Base-by-base conservation (phyloP, 192 early-diverging fungal species). In the Umbelopsis ramanniana region DNA sequence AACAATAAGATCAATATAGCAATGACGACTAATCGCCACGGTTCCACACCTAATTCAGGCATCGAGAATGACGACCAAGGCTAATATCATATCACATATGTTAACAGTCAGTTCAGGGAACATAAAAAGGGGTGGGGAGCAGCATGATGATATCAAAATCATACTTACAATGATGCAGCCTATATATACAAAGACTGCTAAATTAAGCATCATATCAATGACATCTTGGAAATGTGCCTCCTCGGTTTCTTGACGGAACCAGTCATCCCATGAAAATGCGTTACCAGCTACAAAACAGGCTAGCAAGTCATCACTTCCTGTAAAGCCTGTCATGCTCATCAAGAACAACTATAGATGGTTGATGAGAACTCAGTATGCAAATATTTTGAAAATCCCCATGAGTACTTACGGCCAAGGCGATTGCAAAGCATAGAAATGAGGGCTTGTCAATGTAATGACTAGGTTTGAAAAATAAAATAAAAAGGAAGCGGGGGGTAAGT, bases 181-280 rank as follows among this genome's bases (percentile, higher is more conserved):
- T 81, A 95, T 90, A 70, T 92, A 98, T 21, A 97, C 87, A 82
- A 98, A 98, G 48, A 94, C 92, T 5, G 93, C 79, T 71, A 94
- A 79, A 78, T 95, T 97, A 46, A 97, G 75, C 72, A 98, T 78
- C 76, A 88, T 90, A 73, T 96, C 95, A 52, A 98, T 86, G 3
- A 93, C 91, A 78, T 97, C 95, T 80, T 97, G 96, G 29, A 97
- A 85, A 23, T 94, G 90, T 1, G 93, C 89, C 53, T 93, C 91
- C 37, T 92, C 83, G 21, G 91, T 89, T 69, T 95, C 91, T 24
- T 92, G 77, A 46, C 89, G 88, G 76, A 95, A 97, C 95, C 95
- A 98, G 55, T 90, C 92, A 63, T 98, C 95, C 95, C 94, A 96
- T 1, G 93, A 89, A 52, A 95, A 91, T 4, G 89, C 82, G 80